Evolutionary conservation across 495 filamentous ascomycete genomes (phyloP).

Genomic region (Poronia punctata): DNA sequence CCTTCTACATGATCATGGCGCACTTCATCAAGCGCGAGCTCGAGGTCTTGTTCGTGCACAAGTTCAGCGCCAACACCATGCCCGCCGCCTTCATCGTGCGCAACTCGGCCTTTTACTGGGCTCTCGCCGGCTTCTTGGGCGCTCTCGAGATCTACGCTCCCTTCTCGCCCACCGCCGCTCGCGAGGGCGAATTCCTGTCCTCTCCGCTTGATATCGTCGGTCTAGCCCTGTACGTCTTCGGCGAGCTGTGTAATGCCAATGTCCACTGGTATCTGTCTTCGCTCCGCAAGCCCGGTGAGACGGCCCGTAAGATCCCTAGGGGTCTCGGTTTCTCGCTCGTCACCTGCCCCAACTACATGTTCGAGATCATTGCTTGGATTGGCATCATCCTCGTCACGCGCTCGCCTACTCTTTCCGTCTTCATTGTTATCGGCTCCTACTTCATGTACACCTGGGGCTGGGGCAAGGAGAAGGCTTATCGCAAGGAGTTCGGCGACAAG

Average conservation of each 20-base stretch:
- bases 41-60: slow-evolving; percentile 91
- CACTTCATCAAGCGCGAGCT: slow-evolving; percentile 96
- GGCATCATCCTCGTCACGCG: slow-evolving; percentile 69
- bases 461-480: slow-evolving; percentile 87
- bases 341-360: slow-evolving; percentile 96
- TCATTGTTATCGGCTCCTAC: slow-evolving; percentile 55
- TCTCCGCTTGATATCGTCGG: slow-evolving; percentile 50
- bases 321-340: slow-evolving; percentile 82
- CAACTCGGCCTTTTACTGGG: slow-evolving; percentile 88
- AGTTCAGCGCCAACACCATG: slow-evolving; percentile 92
- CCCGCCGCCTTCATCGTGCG: slow-evolving; percentile 81
- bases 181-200: slow-evolving; percentile 24
- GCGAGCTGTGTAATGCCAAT: slow-evolving; percentile 72
- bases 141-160: slow-evolving; percentile 82
- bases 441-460: slow-evolving; percentile 83
- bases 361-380: slow-evolving; percentile 80
- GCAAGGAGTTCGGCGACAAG: slow-evolving; percentile 79
- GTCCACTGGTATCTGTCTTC: slow-evolving; percentile 69
- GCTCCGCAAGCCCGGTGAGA: slow-evolving; percentile 73
- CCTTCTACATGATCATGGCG: slow-evolving; percentile 60
- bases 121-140: slow-evolving; percentile 72
- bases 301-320: slow-evolving; percentile 75
- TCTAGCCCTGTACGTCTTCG: slow-evolving; percentile 61
- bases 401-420: slow-evolving; percentile 68
- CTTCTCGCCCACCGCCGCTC: slow-evolving; percentile 47